These are phyloP conservation scores for Ustilago tritici DNA, from an alignment of 1,284 basidiomycete genomes.

Conservation along the genomic window DNA sequence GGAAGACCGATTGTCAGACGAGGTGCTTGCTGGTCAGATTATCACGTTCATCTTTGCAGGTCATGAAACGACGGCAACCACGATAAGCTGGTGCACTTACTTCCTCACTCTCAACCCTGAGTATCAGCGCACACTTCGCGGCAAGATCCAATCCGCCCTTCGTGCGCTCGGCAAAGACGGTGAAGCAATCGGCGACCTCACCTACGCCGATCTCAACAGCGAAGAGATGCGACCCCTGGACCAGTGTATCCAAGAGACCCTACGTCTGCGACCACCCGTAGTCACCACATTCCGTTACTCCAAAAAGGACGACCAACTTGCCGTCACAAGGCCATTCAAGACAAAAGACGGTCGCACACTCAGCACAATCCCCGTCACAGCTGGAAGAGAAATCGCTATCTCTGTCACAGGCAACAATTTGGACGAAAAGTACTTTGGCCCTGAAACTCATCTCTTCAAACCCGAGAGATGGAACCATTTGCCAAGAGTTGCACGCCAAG, in stretches of 20 bases:
- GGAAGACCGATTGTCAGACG: constrained; percentile 50
- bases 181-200: constrained; percentile 42
- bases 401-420: constrained; percentile 53
- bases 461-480: constrained; percentile 63
- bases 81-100: constrained; percentile 62
- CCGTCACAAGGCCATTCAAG: constrained; percentile 52
- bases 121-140: constrained; percentile 53
- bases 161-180: constrained; percentile 43
- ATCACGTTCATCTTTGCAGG: constrained; percentile 66
- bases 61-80: constrained; percentile 64
- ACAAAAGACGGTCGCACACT: constrained; percentile 60
- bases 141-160: constrained; percentile 34
- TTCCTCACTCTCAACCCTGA: constrained; percentile 52
- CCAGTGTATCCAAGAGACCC: constrained; percentile 56
- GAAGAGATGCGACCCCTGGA: constrained; percentile 60
- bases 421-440: constrained; percentile 54
- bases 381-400: constrained; percentile 40
- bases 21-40: constrained; percentile 55
- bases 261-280: constrained; percentile 58
- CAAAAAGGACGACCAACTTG: constrained; percentile 58
- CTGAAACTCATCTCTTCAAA: constrained; percentile 55
- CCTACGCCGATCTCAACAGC: constrained; percentile 52
- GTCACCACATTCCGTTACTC: constrained; percentile 58
- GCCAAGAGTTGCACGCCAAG: constrained; percentile 31
- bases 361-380: constrained; percentile 47